Percentiles rank a stretch among this genome's conserved stretches.
These are phyloP conservation scores for Microsporum audouinii DNA, from an alignment of 2,329 filamentous ascomycete genomes.

Conservation along the genomic window DNA sequence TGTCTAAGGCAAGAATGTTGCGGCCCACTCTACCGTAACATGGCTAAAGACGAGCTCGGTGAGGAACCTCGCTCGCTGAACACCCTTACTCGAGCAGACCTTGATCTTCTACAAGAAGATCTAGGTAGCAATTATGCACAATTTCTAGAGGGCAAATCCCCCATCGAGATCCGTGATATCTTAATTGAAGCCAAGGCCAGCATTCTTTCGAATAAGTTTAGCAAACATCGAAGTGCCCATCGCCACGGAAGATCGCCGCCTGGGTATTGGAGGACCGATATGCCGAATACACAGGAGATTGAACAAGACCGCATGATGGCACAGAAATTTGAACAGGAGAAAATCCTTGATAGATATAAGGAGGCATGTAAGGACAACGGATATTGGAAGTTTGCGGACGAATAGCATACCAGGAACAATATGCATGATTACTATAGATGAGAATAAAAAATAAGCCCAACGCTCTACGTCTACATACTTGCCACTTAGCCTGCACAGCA, in stretches of 20 bases:
- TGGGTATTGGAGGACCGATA: slow-evolving; percentile 83
- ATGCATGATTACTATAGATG: not conserved
- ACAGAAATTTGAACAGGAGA: slow-evolving; percentile 49
- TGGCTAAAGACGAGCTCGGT: slow-evolving; percentile 42
- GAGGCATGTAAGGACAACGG: slow-evolving; percentile 72
- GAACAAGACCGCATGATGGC: slow-evolving; percentile 55
- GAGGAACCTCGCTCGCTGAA: slow-evolving; percentile 20
- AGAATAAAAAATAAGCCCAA: not conserved
- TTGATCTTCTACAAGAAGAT: slow-evolving; percentile 40
- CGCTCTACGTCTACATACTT: too few species aligned
- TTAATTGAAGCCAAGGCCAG: slow-evolving; percentile 66
- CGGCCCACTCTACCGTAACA: slow-evolving; percentile 56
- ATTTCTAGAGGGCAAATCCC: slow-evolving; percentile 15
- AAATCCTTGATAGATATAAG: slow-evolving; percentile 60
- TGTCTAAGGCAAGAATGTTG: slow-evolving; percentile 70
- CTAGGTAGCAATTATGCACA: slow-evolving; percentile 28
- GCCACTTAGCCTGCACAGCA: too few species aligned
- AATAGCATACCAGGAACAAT: slow-evolving; percentile 34
- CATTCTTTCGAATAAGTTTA: slow-evolving; percentile 60
- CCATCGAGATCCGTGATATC: slow-evolving; percentile 38
- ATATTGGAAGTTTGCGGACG: slow-evolving; percentile 71
- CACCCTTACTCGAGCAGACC: slow-evolving; percentile 20
- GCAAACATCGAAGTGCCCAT: slow-evolving; percentile 66
- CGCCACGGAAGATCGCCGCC: slow-evolving; percentile 62
- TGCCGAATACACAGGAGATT: slow-evolving; percentile 76